Evolutionary conservation across 805 yeast genomes (phyloP).

Genomic region (Suhomyces sp.): DNA sequence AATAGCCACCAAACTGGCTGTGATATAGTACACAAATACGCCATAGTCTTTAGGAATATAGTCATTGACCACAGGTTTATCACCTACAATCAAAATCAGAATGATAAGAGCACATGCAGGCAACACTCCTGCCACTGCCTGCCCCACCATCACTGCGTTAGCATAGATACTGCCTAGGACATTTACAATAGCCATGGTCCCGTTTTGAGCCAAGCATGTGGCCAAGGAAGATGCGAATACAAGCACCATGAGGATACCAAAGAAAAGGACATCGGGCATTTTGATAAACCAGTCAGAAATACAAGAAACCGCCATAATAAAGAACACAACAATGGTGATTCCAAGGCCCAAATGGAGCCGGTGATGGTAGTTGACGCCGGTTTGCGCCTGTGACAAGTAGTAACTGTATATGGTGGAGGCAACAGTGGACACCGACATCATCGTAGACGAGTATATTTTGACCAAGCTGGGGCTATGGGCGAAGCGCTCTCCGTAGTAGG

Average conservation of each 20-base stretch:
- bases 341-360: constrained; percentile 62
- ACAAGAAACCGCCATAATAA: constrained; percentile 54
- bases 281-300: constrained; percentile 31
- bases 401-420: constrained; percentile 59
- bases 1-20: constrained; percentile 48
- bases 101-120: constrained; percentile 72
- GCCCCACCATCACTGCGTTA: constrained; percentile 92
- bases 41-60: constrained; percentile 39
- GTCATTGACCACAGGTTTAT: constrained; percentile 12
- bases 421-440: constrained; percentile 84
- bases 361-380: constrained; percentile 51
- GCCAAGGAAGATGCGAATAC: constrained; percentile 70
- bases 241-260: constrained; percentile 54
- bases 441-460: constrained; percentile 67
- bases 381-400: constrained; percentile 63
- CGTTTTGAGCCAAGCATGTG: constrained; percentile 83
- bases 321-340: constrained; percentile 56
- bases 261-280: constrained; percentile 44
- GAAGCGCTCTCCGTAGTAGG: constrained; percentile 69
- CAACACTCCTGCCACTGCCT: constrained; percentile 89
- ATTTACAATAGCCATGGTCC: constrained; percentile 82
- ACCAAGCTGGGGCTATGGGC: constrained; percentile 48
- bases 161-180: constrained; percentile 73
- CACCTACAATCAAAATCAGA: constrained; percentile 47
- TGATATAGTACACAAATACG: constrained; percentile 45